phyloP scores from a whole-genome alignment of 2,329 filamentous ascomycete genomes.

The Plenodomus tracheiphilus region DNA sequence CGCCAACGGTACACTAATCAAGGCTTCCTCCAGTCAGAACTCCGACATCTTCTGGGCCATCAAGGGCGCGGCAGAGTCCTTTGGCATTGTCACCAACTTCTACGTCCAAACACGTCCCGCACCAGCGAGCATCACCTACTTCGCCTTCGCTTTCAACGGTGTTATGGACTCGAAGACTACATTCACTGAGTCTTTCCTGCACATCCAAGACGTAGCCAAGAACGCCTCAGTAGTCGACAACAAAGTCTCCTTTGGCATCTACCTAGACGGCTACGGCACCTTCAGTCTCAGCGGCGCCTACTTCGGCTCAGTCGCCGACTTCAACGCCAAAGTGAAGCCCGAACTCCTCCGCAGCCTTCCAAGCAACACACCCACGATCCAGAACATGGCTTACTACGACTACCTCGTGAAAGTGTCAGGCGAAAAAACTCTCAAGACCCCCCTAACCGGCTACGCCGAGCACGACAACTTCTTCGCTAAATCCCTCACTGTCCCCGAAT shows the following conservation, averaged over 20 bases:
- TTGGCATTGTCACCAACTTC: slow-evolving; percentile 46
- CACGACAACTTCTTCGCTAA: slow-evolving; percentile 49
- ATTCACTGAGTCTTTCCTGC: slow-evolving; percentile 45
- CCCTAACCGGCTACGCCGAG: slow-evolving; percentile 40
- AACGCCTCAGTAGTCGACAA: slow-evolving; percentile 47
- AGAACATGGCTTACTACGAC: slow-evolving; percentile 40
- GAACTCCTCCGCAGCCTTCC: slow-evolving; percentile 46
- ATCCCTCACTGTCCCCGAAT: slow-evolving; percentile 46
- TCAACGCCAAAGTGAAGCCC: slow-evolving; percentile 44
- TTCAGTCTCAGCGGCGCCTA: slow-evolving; percentile 48
- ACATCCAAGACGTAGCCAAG: slow-evolving; percentile 47
- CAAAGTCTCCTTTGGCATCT: slow-evolving; percentile 48
- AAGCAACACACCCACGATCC: slow-evolving; percentile 24
- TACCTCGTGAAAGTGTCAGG: slow-evolving; percentile 50
- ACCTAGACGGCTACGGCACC: slow-evolving; percentile 41
- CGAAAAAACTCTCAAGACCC: slow-evolving; percentile 30
- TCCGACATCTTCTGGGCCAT: slow-evolving; percentile 49
- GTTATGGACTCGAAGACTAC: slow-evolving; percentile 32
- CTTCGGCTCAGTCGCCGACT: slow-evolving; percentile 43
- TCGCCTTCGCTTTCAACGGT: slow-evolving; percentile 27
- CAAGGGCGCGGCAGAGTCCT: slow-evolving; percentile 47
- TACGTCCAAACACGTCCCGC: slow-evolving; percentile 40
- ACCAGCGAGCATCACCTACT: slow-evolving; percentile 33
- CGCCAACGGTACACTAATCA: slow-evolving; percentile 44
- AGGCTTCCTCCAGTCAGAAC: slow-evolving; percentile 40